Evolutionary conservation across 1,139 yeast genomes (phyloP).

Genomic region (Taphrina deformans): DNA sequence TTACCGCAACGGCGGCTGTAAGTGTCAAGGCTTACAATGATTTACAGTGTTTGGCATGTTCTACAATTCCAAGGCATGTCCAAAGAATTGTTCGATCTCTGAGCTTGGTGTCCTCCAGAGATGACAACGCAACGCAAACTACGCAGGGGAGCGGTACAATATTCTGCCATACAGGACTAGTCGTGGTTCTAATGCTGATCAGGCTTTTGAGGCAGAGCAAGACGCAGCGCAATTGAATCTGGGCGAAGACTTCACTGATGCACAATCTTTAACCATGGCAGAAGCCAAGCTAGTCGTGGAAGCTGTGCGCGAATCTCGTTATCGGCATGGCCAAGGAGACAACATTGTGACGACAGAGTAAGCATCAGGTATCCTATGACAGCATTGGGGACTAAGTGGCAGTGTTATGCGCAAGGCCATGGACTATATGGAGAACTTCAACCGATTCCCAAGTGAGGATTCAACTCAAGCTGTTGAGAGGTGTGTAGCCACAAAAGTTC

Average conservation of each 20-base stretch:
- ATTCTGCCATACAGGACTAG: background rate
- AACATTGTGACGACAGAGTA: constrained; percentile 38
- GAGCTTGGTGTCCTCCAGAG: background rate
- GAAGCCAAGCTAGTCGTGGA: constrained; percentile 37
- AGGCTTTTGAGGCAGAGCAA: constrained; percentile 33
- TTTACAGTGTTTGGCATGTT: too few relatives aligned
- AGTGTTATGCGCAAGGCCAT: constrained; percentile 86
- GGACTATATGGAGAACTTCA: constrained; percentile 79
- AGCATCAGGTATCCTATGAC: background rate
- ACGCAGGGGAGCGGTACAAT: constrained; percentile 20
- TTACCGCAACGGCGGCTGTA: too few relatives aligned
- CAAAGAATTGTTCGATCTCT: too few relatives aligned
- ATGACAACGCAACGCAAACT: background rate
- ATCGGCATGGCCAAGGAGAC: constrained; percentile 31
- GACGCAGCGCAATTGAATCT: constrained; percentile 36
- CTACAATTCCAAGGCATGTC: too few relatives aligned
- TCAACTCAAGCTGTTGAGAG: constrained; percentile 83
- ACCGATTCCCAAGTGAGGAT: constrained; percentile 87
- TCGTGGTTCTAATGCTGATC: background rate
- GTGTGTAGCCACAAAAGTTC: constrained; percentile 69
- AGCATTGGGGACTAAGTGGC: background rate
- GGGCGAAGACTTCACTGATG: constrained; percentile 37
- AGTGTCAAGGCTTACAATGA: too few relatives aligned
- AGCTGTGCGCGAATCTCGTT: constrained; percentile 34
- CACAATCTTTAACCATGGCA: constrained; percentile 36